Evolutionary conservation across 2,329 filamentous ascomycete species (phyloP).

Genomic region (Neurospora crassa): DNA sequence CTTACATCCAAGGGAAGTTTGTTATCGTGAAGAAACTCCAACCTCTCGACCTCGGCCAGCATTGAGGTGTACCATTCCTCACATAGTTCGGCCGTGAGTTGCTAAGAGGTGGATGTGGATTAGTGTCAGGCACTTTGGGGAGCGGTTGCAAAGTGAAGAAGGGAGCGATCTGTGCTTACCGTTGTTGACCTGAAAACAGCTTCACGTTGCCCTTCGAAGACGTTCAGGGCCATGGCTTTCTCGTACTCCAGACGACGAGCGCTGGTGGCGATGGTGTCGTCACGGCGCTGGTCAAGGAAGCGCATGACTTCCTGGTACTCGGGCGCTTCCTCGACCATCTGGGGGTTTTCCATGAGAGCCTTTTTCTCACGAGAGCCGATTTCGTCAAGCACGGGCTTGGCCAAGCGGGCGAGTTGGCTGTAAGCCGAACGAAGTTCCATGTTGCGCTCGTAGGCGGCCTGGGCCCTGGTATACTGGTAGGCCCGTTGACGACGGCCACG

Average conservation of each 20-base stretch:
- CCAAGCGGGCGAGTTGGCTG: conserved; percentile 49
- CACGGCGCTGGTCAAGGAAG: conserved; percentile 39
- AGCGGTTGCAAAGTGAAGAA: neutral
- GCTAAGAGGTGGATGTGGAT: conserved; percentile 12
- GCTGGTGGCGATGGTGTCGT: conserved; percentile 18
- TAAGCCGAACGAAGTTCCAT: conserved; percentile 57
- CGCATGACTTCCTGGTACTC: conserved; percentile 43
- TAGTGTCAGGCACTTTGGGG: conserved; percentile 6
- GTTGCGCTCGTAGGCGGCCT: conserved; percentile 53
- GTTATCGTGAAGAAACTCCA: conserved; percentile 33
- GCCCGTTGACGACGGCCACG: conserved; percentile 46
- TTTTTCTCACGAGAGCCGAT: conserved; percentile 52
- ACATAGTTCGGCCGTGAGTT: conserved; percentile 21
- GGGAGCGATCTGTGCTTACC: conserved; percentile 13
- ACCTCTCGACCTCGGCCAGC: conserved; percentile 34
- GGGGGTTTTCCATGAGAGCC: conserved; percentile 43
- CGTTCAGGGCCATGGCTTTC: conserved; percentile 15
- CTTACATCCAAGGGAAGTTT: conserved; percentile 41
- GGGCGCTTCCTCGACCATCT: conserved; percentile 40
- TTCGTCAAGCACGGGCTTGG: conserved; percentile 57
- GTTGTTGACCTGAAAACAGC: conserved; percentile 12
- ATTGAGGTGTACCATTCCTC: conserved; percentile 37
- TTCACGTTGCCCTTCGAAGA: conserved; percentile 15
- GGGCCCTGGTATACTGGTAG: conserved; percentile 43
- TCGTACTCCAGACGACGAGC: conserved; percentile 14